phyloP scores from a whole-genome alignment of 257 asterid genomes.

The Buddleja alternifolia region DNA sequence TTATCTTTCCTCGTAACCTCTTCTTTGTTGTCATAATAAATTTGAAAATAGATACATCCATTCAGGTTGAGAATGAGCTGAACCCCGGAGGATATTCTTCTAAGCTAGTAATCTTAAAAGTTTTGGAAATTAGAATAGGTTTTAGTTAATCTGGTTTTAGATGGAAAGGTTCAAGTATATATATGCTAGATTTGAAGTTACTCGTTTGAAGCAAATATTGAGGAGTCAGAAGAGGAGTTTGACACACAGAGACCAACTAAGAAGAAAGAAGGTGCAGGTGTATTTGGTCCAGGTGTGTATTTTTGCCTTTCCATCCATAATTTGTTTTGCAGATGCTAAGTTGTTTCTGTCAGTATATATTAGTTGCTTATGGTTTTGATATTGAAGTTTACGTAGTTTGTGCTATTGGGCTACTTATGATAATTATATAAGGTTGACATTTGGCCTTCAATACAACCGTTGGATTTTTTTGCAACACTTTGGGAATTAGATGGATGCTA shows the following conservation, averaged over 20 bases:
- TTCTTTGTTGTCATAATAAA: conserved; percentile 38
- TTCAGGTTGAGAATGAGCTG: conserved; percentile 19
- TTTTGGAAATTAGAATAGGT: conserved; percentile 51
- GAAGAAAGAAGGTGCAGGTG: conserved; percentile 15
- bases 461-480: too few relatives aligned
- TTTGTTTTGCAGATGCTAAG: too few relatives aligned
- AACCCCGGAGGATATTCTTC: conserved; percentile 23
- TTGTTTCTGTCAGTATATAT: too few relatives aligned
- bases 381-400: too few relatives aligned
- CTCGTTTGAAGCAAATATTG: conserved; percentile 13
- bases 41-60: conserved; percentile 22
- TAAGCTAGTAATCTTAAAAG: conserved; percentile 29
- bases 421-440: too few relatives aligned
- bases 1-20: conserved; percentile 33
- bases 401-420: too few relatives aligned
- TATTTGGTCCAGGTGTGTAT: conserved; percentile 31
- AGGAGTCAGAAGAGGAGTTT: conserved; percentile 15
- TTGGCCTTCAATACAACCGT: too few relatives aligned
- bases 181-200: conserved; percentile 21
- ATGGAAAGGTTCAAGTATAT: conserved; percentile 19
- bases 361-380: too few relatives aligned
- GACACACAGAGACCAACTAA: conserved; percentile 14
- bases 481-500: too few relatives aligned
- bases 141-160: conserved; percentile 29
- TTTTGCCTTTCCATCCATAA: not conserved